Base-by-base conservation (phyloP, 257 asterid species). In the Nicotiana attenuata region DNA sequence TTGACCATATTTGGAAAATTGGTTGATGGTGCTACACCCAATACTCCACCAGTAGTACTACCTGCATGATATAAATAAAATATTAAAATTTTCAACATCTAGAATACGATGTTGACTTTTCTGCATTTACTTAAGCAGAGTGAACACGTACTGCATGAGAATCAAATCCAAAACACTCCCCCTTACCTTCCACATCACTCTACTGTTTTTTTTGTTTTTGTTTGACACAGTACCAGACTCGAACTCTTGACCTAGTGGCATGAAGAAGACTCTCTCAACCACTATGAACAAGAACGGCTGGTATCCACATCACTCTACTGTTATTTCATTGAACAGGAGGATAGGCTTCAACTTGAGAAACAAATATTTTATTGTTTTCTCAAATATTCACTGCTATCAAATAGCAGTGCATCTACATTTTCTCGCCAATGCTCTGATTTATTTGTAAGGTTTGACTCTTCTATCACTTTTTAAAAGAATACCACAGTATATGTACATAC, bases 1-100 rank as follows among this genome's bases (percentile, higher is more conserved):
- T 96, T 96, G 64, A 96, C 90, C 88, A 92, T 85, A 87, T 91
- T 96, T 4, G 97, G 94, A 86, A 82, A 94, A 38, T 97, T 86
- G 19, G 97, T 56, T 67, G 93, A 78, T 20, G 98, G 98, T 83
- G 93, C 90, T 81, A 89, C 69, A 78, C 98, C 98, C 68, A 93
- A 93, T 85, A 96, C 89, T 83, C 99, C 99, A 10, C 98, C 99
- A 38, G 85, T 82, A 24, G 98, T 82, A 80, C 92, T 89, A 68
- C 98, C 99, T 94, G 88, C 83, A 19, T 75, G 82, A 78, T 83
- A 85, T 80, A 78, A n/a, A 80, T 71, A 65, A 28, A 80, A 19
- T 13, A 78, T 41, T 47, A 81, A 86, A 78, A 55, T 82, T 81
- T 31, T 78, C 52, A 80, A 10, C 14, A 75, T 47, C 16, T 22